Conservation (phyloP, 106 monocot species). For the Phalaenopsis aphrodite region DNA sequence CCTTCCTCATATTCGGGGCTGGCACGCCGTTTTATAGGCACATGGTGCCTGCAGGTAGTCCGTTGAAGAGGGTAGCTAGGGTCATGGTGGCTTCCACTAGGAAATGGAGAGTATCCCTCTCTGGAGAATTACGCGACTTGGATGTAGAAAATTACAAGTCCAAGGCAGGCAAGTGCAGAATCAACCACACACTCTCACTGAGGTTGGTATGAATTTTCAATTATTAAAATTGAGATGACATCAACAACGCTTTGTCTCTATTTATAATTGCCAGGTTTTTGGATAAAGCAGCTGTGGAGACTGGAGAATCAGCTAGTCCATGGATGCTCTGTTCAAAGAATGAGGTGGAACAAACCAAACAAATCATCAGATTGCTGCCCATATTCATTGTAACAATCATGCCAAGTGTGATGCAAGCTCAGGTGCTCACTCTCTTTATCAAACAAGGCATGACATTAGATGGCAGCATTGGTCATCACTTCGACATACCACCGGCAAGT, state of each 20-base stretch:
- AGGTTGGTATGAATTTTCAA: not conserved
- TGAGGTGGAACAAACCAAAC: slow-evolving; percentile 17
- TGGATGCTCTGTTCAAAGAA: not conserved
- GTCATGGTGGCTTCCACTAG: slow-evolving; percentile 38
- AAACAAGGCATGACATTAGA: slow-evolving; percentile 44
- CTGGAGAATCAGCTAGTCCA: not conserved
- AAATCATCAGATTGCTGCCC: slow-evolving; percentile 5
- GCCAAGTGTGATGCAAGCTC: slow-evolving; percentile 3
- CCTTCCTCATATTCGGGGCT: slow-evolving; percentile 25
- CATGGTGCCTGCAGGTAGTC: slow-evolving; percentile 35
- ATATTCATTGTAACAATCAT: slow-evolving; percentile 5
- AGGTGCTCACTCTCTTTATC: slow-evolving; percentile 28
- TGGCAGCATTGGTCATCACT: slow-evolving; percentile 8
- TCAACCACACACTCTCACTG: slow-evolving; percentile 21
- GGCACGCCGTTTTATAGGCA: slow-evolving; percentile 50
- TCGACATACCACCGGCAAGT: slow-evolving; percentile 15
- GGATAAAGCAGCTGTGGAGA: slow-evolving; percentile 20
- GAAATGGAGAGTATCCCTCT: slow-evolving; percentile 28
- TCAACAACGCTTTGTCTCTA: too few species aligned
- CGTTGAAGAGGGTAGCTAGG: slow-evolving; percentile 30
- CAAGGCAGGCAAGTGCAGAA: slow-evolving; percentile 13
- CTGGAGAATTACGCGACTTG: slow-evolving; percentile 9
- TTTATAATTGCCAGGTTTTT: slow-evolving; percentile 15
- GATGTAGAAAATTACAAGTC: not conserved
- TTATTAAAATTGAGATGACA: not conserved